Conservation (phyloP, 257 asterid species). For the Lycium barbarum region DNA sequence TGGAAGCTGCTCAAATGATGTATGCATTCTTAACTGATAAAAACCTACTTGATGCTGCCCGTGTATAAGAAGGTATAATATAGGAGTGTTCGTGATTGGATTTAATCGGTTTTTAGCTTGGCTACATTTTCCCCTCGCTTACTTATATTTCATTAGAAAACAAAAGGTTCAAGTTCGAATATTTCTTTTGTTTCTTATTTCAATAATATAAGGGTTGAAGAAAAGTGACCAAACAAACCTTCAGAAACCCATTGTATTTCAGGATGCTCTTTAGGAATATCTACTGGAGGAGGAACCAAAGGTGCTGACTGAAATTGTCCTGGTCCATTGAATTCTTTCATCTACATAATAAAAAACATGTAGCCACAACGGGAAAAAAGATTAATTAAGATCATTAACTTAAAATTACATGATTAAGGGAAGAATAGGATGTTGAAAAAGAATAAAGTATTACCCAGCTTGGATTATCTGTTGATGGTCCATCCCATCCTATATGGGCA, state of each 20-base stretch:
- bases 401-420: too few species aligned
- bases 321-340: constrained; percentile 68
- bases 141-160: neutral
- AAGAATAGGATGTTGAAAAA: neutral
- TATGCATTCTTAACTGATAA: neutral
- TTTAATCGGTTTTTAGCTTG: neutral
- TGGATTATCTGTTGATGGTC: constrained; percentile 71
- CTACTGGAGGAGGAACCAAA: constrained; percentile 52
- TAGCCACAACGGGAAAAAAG: neutral
- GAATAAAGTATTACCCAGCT: constrained; percentile 66
- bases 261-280: constrained; percentile 49
- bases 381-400: neutral
- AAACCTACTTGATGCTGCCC: neutral
- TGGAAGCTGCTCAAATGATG: neutral
- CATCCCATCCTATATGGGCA: constrained; percentile 98
- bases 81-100: too few species aligned
- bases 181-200: neutral
- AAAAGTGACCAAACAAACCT: constrained; percentile 48
- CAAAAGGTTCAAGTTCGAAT: too few species aligned
- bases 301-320: constrained; percentile 67
- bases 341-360: constrained; percentile 46
- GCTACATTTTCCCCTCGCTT: neutral
- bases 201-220: neutral
- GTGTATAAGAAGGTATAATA: neutral
- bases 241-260: constrained; percentile 85